Evolutionary conservation across 805 yeast species (phyloP), one percentile per base, ranked within the genome.

Genomic region (Yarrowia keelungensis): DNA sequence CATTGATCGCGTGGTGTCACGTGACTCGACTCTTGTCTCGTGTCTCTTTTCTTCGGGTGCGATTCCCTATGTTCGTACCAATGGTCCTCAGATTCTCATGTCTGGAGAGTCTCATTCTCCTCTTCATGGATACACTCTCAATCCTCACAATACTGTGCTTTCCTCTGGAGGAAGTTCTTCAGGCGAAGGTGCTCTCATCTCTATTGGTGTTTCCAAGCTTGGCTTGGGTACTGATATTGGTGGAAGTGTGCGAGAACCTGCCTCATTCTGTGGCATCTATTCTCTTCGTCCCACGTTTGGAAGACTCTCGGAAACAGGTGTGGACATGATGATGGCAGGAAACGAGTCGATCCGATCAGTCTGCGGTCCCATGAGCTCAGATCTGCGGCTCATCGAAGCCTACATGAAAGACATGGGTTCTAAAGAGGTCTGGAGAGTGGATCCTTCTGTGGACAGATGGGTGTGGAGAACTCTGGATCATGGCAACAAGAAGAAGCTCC

Each of bases 151-250:
- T 73, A 73, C 83, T 19, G 74, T 75, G 11, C 72, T 83, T 59
- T 79, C 83, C n/a, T 75, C 85, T 22, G 88, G 88, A 51, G 88
- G 88, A 1, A 82, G 86, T 10, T 81, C 86, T n/a, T 87, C 87
- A 8, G 88, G 89, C 54, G 88, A 85, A 61, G 86, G 83, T 12
- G 85, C 86, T 8, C 73, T 85, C 42, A 71, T 83, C 3, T 80
- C 80, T 0, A 69, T 82, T 64, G 76, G 77, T 68, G 86, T 85
- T 3, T 79, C 85, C 4, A 78, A 81, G 77, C 59, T 88, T 51
- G 93, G 87, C 80, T 64, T 75, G 59, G 87, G 87, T 2, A 78
- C 84, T 8, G 89, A 86, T 72, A 82, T 85, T 67, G 88, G 87
- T 49, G 89, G 89, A 19, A 76, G 82, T 47, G 79, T 85, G 38